phyloP scores from a whole-genome alignment of 202 grass and related monocot genomes.

The Setaria viridis region DNA sequence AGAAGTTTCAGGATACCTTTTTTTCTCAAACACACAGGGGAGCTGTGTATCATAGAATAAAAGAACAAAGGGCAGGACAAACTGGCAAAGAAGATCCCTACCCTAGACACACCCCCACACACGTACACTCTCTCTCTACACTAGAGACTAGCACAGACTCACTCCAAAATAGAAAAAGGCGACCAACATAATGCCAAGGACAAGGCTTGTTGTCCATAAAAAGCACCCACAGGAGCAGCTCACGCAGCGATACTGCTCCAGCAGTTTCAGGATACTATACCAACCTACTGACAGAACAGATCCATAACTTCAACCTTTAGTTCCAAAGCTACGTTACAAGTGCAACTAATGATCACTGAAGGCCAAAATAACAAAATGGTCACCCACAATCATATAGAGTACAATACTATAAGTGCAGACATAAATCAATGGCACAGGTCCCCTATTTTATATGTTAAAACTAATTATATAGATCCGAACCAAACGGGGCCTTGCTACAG shows the following conservation, averaged over 20 bases:
- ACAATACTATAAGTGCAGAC: constrained; percentile 17
- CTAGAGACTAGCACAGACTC: too few relatives aligned
- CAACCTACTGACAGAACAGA: neutral
- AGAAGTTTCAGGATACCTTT: neutral
- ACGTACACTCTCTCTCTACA: too few relatives aligned
- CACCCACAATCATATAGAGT: neutral
- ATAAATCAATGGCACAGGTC: neutral
- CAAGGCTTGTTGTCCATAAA: too few relatives aligned
- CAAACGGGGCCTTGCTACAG: neutral
- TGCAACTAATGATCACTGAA: neutral
- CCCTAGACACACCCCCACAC: too few relatives aligned
- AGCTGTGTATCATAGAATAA: too few relatives aligned
- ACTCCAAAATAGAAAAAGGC: too few relatives aligned
- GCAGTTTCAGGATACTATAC: neutral
- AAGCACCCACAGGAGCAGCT: too few relatives aligned
- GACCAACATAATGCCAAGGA: too few relatives aligned
- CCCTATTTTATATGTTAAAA: constrained; percentile 8
- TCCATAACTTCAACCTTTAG: neutral
- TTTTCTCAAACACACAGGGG: too few relatives aligned
- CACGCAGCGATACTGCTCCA: too few relatives aligned
- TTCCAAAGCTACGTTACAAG: neutral
- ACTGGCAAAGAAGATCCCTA: too few relatives aligned
- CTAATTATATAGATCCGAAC: neutral
- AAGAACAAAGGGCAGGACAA: too few relatives aligned
- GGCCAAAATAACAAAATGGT: neutral